Evolutionary conservation across 2,329 filamentous ascomycete genomes (phyloP), one percentile per base, ranked within the genome.

Genomic region (Parastagonospora avenae): DNA sequence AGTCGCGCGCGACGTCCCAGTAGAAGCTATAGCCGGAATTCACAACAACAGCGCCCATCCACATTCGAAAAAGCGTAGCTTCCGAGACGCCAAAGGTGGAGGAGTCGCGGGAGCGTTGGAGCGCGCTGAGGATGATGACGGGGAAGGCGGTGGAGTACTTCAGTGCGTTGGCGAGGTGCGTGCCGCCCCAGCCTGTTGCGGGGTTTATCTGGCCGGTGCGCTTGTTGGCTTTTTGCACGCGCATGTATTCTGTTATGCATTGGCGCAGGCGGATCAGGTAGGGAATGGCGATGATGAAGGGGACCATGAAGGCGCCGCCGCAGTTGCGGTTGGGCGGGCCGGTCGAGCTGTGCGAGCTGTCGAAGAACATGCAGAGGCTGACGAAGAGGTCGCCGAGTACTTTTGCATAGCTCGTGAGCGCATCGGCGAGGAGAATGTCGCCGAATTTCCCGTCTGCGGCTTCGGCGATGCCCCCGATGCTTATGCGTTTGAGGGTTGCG

Each of bases 1-100:
- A 99, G 79, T 99, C 94, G 77, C 92, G 94, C 48, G 91, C 83
- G 28, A 97, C 86, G 67, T 99, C 94, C 94, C 94, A 99, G 80
- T 94, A 99, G 78, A 97, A 97, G n/a, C 89, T 92, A 76, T 96
- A 99, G 38, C 89, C 79, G 11, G 91, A 95, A 74, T 99, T 97
- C 64, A 94, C 69, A 30, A 91, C 78, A 28, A 91, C 89, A 37
- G 88, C 88, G 31, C 82, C 75, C 28, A 95, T 78, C 83, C 83
- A 80, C 58, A 85, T 67, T 38, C 81, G 77, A 62, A 82, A 82
- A 36, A 86, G 71, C 0, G 77, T 77, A n/a, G 79, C 74, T 64
- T 85, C 81, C 37, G 79, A 82, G 63, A 84, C 77, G 41, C 81
- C 77, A 46, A 79, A 77, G 14, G 76, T 77, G 5, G 75, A 69